phyloP scores from a whole-genome alignment of 495 filamentous ascomycete species.

The Hyaloscypha hepaticicola region DNA sequence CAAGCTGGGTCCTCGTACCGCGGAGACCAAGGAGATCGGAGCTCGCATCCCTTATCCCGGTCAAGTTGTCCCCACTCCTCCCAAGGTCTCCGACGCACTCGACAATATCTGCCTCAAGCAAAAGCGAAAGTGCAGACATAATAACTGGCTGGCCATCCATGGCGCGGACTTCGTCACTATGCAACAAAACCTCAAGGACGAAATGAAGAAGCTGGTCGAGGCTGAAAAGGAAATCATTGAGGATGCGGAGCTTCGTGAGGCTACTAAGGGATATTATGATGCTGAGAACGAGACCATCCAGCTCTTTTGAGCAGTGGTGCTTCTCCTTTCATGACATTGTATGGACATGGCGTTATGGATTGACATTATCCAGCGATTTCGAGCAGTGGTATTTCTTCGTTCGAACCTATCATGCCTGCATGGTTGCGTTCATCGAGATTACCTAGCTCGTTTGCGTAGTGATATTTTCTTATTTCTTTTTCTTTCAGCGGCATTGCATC shows the following conservation, averaged over 20 bases:
- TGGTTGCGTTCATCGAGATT: constrained; percentile 12
- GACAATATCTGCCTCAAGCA: constrained; percentile 26
- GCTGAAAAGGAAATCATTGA: constrained; percentile 22
- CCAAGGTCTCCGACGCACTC: constrained; percentile 9
- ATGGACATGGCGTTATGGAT: neutral
- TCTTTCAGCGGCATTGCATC: neutral
- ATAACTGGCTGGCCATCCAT: constrained; percentile 18
- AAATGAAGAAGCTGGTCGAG: constrained; percentile 11
- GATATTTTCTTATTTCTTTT: neutral
- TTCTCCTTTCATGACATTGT: neutral
- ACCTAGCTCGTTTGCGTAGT: constrained; percentile 16
- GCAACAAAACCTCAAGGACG: constrained; percentile 3
- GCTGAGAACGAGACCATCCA: constrained; percentile 20
- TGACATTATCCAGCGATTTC: constrained; percentile 16
- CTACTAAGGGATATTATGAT: constrained; percentile 21
- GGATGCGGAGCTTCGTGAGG: constrained; percentile 27
- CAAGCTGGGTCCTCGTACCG: constrained; percentile 26
- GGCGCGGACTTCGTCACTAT: neutral
- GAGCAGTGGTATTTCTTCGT: neutral
- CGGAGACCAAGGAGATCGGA: constrained; percentile 14
- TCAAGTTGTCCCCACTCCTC: constrained; percentile 4
- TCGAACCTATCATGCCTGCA: no score
- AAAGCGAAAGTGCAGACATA: constrained; percentile 9
- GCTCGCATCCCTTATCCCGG: constrained; percentile 15
- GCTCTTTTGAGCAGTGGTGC: constrained; percentile 19